Evolutionary conservation across 179 eudicot species (phyloP).

Genomic region (Carnegiea gigantea): DNA sequence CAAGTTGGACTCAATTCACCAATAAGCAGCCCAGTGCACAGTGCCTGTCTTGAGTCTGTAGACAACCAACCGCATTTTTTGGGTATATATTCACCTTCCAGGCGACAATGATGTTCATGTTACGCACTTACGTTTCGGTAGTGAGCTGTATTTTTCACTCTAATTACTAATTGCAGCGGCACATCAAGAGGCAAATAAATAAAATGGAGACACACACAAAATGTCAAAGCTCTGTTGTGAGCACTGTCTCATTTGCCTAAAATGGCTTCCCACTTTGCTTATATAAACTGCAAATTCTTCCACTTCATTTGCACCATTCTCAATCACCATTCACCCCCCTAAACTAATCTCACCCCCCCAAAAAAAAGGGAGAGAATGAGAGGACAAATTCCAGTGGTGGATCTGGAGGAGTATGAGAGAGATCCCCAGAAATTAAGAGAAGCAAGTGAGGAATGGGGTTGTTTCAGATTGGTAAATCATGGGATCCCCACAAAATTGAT

Average conservation of each 20-base stretch:
- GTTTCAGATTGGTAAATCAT: conserved; percentile 61
- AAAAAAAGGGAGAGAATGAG: background rate
- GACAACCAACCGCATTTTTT: too few species aligned
- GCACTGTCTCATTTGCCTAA: background rate
- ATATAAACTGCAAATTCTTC: background rate
- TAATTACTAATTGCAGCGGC: too few species aligned
- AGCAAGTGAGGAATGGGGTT: conserved; percentile 57
- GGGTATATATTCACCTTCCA: too few species aligned
- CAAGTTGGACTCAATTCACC: too few species aligned
- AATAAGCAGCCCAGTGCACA: too few species aligned
- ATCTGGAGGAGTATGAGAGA: conserved; percentile 38
- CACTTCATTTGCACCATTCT: background rate
- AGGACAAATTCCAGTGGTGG: conserved; percentile 47
- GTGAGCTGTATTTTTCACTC: too few species aligned
- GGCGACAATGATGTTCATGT: too few species aligned
- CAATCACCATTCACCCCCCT: too few species aligned
- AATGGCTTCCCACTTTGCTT: conserved; percentile 1
- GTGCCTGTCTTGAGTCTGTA: too few species aligned
- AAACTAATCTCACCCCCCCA: background rate
- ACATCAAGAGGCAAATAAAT: background rate
- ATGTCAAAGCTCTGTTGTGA: background rate
- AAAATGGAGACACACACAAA: background rate
- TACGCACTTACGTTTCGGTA: too few species aligned
- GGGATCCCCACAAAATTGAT: conserved; percentile 40
- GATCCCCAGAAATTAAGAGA: conserved; percentile 37